Percentiles rank a stretch among this genome's conserved stretches.
Evolutionary conservation across 2,329 filamentous ascomycete species (phyloP).

Genomic region (Pseudogymnoascus sp.): DNA sequence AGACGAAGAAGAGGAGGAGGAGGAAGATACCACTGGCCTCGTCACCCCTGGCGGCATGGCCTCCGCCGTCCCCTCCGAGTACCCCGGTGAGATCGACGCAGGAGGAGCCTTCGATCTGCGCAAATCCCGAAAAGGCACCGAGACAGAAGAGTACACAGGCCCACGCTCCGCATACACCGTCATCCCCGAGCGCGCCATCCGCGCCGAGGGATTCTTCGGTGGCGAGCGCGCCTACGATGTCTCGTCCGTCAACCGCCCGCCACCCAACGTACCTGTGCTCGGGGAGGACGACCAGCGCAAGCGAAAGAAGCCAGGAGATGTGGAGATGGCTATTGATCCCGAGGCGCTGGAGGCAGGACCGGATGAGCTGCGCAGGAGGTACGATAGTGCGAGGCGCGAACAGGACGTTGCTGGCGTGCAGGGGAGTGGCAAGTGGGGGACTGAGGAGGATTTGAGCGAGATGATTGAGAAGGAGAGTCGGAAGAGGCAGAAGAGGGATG

Average conservation of each 20-base stretch:
- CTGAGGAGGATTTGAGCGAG: slow-evolving; percentile 84
- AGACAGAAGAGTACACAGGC: slow-evolving; percentile 71
- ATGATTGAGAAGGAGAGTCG: slow-evolving; percentile 93
- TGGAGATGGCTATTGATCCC: slow-evolving; percentile 85
- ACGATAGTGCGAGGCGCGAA: slow-evolving; percentile 62
- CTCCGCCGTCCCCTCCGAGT: slow-evolving; percentile 74
- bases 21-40: slow-evolving; percentile 55
- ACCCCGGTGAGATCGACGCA: slow-evolving; percentile 65
- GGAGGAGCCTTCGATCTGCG: slow-evolving; percentile 85
- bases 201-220: slow-evolving; percentile 89
- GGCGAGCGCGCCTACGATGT: slow-evolving; percentile 92
- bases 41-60: slow-evolving; percentile 76
- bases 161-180: slow-evolving; percentile 82
- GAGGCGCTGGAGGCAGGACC: slow-evolving; percentile 72
- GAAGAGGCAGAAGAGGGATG: slow-evolving; percentile 82
- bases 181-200: slow-evolving; percentile 77
- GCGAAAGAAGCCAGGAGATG: slow-evolving; percentile 91
- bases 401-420: slow-evolving; percentile 55
- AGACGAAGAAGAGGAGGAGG: slow-evolving; percentile 36
- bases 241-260: slow-evolving; percentile 30
- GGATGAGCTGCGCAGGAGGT: slow-evolving; percentile 71
- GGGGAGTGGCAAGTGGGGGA: slow-evolving; percentile 60
- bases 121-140: slow-evolving; percentile 74
- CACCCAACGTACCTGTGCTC: slow-evolving; percentile 57
- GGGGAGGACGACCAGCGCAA: slow-evolving; percentile 76